Evolutionary conservation across 768 basidiomycete species (phyloP).

Genomic region (Cystobasidium onofrii): DNA sequence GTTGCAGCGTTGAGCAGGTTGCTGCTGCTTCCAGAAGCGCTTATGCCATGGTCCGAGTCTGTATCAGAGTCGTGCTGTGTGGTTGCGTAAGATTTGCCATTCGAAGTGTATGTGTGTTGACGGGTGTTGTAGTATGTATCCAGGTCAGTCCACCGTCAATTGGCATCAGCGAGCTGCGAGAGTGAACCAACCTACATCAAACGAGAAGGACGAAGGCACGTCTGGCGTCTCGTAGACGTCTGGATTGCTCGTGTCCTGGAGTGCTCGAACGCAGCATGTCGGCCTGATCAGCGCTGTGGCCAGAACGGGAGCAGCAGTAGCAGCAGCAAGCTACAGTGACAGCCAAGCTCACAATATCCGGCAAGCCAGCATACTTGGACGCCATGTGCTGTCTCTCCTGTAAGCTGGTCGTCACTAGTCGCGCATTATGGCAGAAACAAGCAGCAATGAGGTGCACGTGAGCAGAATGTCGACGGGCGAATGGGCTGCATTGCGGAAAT

Average conservation of each 20-base stretch:
- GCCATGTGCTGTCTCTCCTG: neutral
- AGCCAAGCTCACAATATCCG: slow-evolving; percentile 68
- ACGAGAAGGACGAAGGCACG: slow-evolving; percentile 52
- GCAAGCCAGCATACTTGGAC: slow-evolving; percentile 76
- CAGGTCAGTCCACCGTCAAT: neutral
- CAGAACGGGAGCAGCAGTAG: neutral
- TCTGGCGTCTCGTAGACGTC: slow-evolving; percentile 92
- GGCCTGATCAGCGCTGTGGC: neutral
- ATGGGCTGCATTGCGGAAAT: no score
- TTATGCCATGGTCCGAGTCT: slow-evolving; percentile 33
- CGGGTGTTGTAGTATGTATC: neutral
- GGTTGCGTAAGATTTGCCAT: no score
- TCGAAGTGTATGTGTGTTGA: neutral
- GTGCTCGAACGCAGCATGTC: neutral
- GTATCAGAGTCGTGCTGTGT: slow-evolving; percentile 39
- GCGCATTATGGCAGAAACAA: no score
- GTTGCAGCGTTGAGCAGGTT: slow-evolving; percentile 16
- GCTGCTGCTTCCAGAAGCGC: slow-evolving; percentile 15
- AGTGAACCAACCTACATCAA: slow-evolving; percentile 16
- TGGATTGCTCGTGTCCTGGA: slow-evolving; percentile 68
- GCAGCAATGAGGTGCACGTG: neutral
- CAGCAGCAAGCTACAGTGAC: neutral
- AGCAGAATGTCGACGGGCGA: no score
- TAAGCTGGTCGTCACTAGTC: neutral
- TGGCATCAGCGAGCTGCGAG: neutral